These are phyloP conservation scores for Curvularia sp. DNA, from an alignment of 2,329 filamentous ascomycete species.

Conservation along the genomic window DNA sequence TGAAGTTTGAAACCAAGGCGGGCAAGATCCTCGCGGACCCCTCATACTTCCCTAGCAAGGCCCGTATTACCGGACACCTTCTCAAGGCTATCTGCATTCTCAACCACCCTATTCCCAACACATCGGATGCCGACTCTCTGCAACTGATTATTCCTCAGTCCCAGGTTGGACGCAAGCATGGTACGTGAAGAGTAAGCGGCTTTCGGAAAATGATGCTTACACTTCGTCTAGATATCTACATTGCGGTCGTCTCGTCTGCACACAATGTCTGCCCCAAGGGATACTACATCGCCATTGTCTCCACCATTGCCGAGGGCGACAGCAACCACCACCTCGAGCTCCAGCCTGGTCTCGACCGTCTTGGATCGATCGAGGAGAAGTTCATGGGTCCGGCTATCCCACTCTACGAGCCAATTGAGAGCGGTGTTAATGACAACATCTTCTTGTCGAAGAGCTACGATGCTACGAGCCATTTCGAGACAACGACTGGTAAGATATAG, in stretches of 20 bases:
- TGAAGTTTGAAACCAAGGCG: conserved; percentile 96
- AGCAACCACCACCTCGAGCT: conserved; percentile 97
- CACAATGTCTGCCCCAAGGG: conserved; percentile 99
- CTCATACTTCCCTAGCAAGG: conserved; percentile 93
- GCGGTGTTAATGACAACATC: conserved; percentile 85
- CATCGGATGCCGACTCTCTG: conserved; percentile 84
- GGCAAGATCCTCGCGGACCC: conserved; percentile 96
- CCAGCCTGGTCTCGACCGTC: conserved; percentile 86
- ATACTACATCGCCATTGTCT: conserved; percentile 98
- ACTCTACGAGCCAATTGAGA: conserved; percentile 87
- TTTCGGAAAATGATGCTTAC: conserved; percentile 16
- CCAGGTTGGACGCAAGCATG: conserved; percentile 95
- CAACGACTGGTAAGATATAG: conserved; percentile 65
- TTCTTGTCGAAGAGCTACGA: conserved; percentile 99
- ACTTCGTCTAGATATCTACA: conserved; percentile 80
- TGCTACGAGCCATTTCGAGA: conserved; percentile 97
- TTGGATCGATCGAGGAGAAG: conserved; percentile 94
- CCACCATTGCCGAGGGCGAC: conserved; percentile 89
- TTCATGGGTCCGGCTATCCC: conserved; percentile 95
- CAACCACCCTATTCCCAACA: conserved; percentile 91
- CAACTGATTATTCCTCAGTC: conserved; percentile 98
- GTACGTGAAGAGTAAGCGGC: conserved; percentile 58
- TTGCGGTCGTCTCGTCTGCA: conserved; percentile 91
- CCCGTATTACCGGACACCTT: conserved; percentile 84
- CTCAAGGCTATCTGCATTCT: conserved; percentile 97